A percentile compares a stretch with the other conserved stretches of the same genome.
phyloP scores from a whole-genome alignment of 805 yeast genomes.

The Metschnikowia baotianmanensis region DNA sequence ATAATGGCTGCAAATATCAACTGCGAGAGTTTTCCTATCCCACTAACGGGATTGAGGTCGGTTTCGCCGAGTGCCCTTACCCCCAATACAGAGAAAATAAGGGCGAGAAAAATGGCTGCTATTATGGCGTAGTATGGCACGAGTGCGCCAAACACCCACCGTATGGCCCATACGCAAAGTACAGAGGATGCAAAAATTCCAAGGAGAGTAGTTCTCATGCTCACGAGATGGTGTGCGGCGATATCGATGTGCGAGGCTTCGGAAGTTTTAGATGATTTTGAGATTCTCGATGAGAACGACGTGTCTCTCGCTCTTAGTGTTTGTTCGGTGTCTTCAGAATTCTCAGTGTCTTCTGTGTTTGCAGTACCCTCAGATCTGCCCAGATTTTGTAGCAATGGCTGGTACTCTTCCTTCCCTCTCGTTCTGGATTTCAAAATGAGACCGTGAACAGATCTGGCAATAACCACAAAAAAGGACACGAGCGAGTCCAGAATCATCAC shows the following conservation, averaged over 20 bases:
- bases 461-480: slow-evolving; percentile 70
- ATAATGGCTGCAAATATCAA: slow-evolving; percentile 78
- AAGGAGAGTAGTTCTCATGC: slow-evolving; percentile 43
- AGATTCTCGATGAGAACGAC: neutral
- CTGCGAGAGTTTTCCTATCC: slow-evolving; percentile 93
- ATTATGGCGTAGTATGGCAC: slow-evolving; percentile 71
- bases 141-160: slow-evolving; percentile 63
- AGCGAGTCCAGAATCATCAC: slow-evolving; percentile 93
- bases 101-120: slow-evolving; percentile 69
- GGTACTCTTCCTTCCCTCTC: neutral
- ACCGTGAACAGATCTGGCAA: slow-evolving; percentile 40
- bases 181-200: slow-evolving; percentile 70
- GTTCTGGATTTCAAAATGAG: neutral
- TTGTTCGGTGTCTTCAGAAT: neutral
- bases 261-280: too few species aligned
- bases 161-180: slow-evolving; percentile 63
- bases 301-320: too few species aligned
- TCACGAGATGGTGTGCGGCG: slow-evolving; percentile 43
- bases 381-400: neutral
- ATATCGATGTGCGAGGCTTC: slow-evolving; percentile 13
- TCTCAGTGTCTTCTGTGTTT: neutral
- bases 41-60: slow-evolving; percentile 94
- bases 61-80: slow-evolving; percentile 96
- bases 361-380: neutral
- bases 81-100: slow-evolving; percentile 78